Evolutionary conservation across 495 filamentous ascomycete species (phyloP).

Genomic region (Hypomontagnella monticulosa): DNA sequence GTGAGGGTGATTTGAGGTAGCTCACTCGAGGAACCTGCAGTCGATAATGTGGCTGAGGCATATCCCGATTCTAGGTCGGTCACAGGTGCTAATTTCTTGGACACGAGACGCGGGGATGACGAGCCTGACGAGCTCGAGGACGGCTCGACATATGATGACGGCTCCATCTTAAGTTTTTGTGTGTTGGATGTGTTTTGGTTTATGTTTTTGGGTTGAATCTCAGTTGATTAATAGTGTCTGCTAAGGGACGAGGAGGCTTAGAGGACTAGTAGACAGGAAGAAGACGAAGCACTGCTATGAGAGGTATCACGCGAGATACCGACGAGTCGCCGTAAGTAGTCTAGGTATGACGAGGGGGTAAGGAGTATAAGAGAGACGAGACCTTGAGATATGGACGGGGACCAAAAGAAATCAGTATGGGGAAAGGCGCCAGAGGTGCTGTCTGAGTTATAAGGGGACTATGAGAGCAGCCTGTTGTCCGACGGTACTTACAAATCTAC

Average conservation of each 20-base stretch:
- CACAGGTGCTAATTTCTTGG: conserved; percentile 19
- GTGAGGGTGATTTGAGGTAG: conserved; percentile 86
- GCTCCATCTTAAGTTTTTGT: conserved; percentile 7
- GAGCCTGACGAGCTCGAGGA: conserved; percentile 42
- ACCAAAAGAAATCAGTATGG: conserved; percentile 21
- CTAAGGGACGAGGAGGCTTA: background rate
- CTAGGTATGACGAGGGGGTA: conserved; percentile 3
- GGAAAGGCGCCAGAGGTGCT: conserved; percentile 19
- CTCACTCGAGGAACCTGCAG: conserved; percentile 58
- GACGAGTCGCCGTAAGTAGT: background rate
- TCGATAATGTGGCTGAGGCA: conserved; percentile 75
- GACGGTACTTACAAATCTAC: conserved; percentile 20
- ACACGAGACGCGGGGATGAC: conserved; percentile 46
- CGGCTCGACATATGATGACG: conserved; percentile 13
- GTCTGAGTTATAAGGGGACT: conserved; percentile 31
- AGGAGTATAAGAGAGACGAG: background rate
- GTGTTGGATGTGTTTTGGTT: conserved; percentile 1
- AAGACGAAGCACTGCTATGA: background rate
- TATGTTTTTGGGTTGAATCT: too few relatives aligned
- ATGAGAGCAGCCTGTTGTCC: background rate
- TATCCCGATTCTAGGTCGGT: conserved; percentile 84
- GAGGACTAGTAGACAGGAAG: background rate
- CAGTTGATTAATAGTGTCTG: background rate
- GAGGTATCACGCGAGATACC: background rate
- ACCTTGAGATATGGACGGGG: background rate